Base-by-base conservation (phyloP, 2,329 filamentous ascomycete genomes). In the Trichoderma hamatum region DNA sequence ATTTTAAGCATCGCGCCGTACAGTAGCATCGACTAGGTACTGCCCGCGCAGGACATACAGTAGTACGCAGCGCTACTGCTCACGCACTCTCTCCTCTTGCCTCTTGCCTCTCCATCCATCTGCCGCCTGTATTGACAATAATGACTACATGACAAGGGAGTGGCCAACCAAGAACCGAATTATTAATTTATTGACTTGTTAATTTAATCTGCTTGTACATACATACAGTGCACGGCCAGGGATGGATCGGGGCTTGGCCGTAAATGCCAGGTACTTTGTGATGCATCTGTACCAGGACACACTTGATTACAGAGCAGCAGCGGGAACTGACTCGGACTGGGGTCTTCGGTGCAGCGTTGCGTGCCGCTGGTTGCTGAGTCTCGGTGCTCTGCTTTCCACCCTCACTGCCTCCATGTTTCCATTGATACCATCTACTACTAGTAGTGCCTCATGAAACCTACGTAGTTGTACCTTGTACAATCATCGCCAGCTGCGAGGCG, bases 261-360 rank as follows among this genome's bases (percentile, higher is more conserved):
- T 43, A 26, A 36, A 34, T n/a, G 30, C 32, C 28, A 28, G 46
- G 28, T 10, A 34, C 46, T 52, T 9, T 7, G 30, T 30, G 9
- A 7, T 30, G 28, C 28, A 30, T 5, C n/a, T 24, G 21, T 16
- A 51, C 5, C 24, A 36, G 46, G 16, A 24, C 46, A 26, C 30
- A 36, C 30, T 54, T 46, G 60, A 52, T 63, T 52, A 52, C 60
- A 63, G 46, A 60, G 49, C 60, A 28, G 30, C 46, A 11, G 46
- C 59, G 32, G 46, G 43, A 43, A 21, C 60, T 54, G 46, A 63
- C 60, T 63, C 46, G 60, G 26, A n/a, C 39, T 43, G 46, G 46
- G 21, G 46, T 13, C 46, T 26, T 39, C 13, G 10, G 30, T 19
- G n/a, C 55, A 36, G 13, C n/a, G 9, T 34, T 9, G 39, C 39